phyloP scores from a whole-genome alignment of 163 green algal species.

The Picocystis sp. region DNA sequence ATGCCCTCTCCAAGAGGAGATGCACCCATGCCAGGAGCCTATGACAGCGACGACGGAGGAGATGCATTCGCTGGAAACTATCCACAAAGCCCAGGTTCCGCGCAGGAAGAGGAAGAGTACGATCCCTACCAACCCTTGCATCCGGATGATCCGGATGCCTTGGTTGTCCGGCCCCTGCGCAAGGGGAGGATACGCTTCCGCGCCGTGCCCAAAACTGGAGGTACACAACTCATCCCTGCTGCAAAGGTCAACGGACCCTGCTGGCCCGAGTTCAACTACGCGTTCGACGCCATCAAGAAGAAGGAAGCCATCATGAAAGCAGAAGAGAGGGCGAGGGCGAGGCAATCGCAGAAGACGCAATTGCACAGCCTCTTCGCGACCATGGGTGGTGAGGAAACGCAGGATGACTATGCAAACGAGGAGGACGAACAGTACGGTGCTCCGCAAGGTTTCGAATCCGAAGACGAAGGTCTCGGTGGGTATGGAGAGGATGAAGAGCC shows the following conservation, averaged over 20 bases:
- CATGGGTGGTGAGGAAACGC: no score
- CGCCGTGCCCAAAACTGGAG: not conserved
- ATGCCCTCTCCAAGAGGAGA: not conserved
- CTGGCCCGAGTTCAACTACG: not conserved
- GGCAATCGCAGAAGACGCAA: no score
- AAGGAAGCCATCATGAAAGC: not conserved
- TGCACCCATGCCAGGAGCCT: not conserved
- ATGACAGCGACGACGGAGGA: not conserved
- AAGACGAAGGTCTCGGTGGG: no score
- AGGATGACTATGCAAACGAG: no score
- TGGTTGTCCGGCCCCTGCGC: conserved; percentile 1
- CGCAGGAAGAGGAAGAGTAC: conserved; percentile 8
- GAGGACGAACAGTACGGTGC: no score
- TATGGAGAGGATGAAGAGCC: no score
- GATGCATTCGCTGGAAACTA: not conserved
- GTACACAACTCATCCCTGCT: not conserved
- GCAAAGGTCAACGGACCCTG: not conserved
- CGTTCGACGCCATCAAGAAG: not conserved
- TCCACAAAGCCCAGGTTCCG: not conserved
- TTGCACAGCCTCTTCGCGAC: no score
- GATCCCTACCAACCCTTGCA: conserved; percentile 9
- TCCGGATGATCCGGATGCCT: not conserved
- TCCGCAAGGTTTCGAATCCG: no score
- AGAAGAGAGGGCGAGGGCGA: not conserved
- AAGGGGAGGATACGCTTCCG: conserved; percentile 3